phyloP scores from a whole-genome alignment of 257 asterid genomes.

The Solanum raphanifolium region DNA sequence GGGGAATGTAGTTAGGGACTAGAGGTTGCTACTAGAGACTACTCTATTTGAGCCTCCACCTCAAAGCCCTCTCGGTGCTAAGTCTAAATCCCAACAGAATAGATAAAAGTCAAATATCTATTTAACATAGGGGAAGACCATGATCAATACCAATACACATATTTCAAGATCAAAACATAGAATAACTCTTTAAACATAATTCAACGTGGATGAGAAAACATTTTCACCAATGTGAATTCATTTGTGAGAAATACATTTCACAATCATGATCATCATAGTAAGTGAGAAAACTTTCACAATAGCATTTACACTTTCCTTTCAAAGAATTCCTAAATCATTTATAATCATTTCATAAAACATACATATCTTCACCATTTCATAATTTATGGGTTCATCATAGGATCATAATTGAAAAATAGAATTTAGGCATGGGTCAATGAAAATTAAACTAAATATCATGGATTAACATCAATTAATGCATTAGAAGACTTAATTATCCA shows the following conservation, averaged over 20 bases:
- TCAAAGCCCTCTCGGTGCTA: too few relatives aligned
- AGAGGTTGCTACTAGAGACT: too few relatives aligned
- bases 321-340: too few relatives aligned
- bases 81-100: too few relatives aligned
- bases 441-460: neutral
- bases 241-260: neutral
- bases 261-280: neutral
- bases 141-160: neutral
- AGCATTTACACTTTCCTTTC: neutral
- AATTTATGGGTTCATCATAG: neutral
- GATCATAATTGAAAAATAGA: neutral
- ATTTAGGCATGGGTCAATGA: neutral
- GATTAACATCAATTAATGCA: neutral
- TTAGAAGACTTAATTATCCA: neutral
- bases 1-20: too few relatives aligned
- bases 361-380: neutral
- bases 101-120: neutral
- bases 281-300: neutral
- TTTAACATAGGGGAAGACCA: neutral
- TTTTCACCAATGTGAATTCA: neutral
- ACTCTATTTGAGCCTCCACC: too few relatives aligned
- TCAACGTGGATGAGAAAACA: neutral
- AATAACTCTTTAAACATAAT: neutral
- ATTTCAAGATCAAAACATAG: neutral
- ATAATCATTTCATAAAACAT: neutral